phyloP scores from a whole-genome alignment of 2,329 filamentous ascomycete genomes.

The Penicillium sp. region DNA sequence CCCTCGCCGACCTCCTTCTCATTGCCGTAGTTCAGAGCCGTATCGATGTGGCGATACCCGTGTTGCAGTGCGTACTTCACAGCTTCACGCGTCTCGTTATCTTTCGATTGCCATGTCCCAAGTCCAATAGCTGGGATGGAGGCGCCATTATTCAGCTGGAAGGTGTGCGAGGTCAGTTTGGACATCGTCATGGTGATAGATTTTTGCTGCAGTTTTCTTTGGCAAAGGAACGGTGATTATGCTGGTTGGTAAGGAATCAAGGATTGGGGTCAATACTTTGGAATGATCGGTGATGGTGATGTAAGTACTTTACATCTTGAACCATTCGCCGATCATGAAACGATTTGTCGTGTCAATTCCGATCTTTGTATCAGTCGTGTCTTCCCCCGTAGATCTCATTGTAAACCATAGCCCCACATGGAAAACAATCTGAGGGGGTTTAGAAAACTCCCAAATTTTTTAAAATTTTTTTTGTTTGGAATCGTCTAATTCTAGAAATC shows the following conservation, averaged over 20 bases:
- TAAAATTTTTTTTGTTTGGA: no score
- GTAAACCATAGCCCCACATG: no score
- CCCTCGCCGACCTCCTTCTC: constrained; percentile 42
- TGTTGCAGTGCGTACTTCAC: constrained; percentile 45
- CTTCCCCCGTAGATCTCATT: background rate
- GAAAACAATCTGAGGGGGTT: no score
- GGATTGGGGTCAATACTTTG: background rate
- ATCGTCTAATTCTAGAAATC: no score
- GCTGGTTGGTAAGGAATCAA: background rate
- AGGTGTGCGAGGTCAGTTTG: background rate
- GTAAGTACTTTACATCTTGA: background rate
- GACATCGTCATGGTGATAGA: background rate
- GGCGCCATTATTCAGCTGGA: background rate
- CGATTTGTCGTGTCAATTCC: background rate
- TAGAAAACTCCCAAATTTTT: no score
- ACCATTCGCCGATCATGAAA: background rate
- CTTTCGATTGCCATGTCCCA: constrained; percentile 63
- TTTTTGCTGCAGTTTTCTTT: background rate
- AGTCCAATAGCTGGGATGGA: background rate
- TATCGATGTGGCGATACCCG: constrained; percentile 57
- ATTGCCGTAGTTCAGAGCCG: constrained; percentile 46
- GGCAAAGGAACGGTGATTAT: background rate
- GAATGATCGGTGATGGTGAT: background rate
- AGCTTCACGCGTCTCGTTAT: constrained; percentile 49
- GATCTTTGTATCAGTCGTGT: background rate